Conservation (phyloP, 2,329 filamentous ascomycete species). For the Dactylellina sp. region DNA sequence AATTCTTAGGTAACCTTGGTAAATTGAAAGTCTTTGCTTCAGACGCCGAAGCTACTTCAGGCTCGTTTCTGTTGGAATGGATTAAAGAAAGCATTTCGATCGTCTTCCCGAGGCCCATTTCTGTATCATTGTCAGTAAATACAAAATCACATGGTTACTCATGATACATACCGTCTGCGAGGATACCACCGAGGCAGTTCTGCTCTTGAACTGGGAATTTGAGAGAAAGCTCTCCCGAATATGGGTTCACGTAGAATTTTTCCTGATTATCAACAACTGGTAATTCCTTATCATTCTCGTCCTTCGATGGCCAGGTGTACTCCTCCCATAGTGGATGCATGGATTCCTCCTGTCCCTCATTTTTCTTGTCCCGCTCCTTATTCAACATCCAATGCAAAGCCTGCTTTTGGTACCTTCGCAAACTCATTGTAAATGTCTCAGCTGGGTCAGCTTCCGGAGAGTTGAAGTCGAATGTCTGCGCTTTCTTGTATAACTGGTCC, state of each 20-base stretch:
- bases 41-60: conserved; percentile 53
- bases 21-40: conserved; percentile 33
- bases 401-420: conserved; percentile 95
- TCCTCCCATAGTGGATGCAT: conserved; percentile 99
- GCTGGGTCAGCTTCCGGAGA: conserved; percentile 88
- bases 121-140: conserved; percentile 62
- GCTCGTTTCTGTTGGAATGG: conserved; percentile 75
- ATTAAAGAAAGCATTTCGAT: conserved; percentile 98
- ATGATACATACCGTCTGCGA: conserved; percentile 74
- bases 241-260: conserved; percentile 94
- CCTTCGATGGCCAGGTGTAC: conserved; percentile 87
- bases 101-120: conserved; percentile 98
- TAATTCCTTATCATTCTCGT: conserved; percentile 83
- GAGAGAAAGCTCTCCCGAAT: conserved; percentile 91
- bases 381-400: conserved; percentile 95
- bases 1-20: conserved; percentile 56
- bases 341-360: conserved; percentile 75
- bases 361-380: conserved; percentile 81
- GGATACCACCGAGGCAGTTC: conserved; percentile 89
- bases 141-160: not conserved
- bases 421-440: conserved; percentile 80
- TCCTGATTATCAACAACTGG: conserved; percentile 74
- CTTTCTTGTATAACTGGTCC: conserved; percentile 92
- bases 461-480: conserved; percentile 94
- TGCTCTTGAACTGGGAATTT: conserved; percentile 95